Base-by-base conservation (phyloP, 805 yeast genomes). In the Pichia occidentalis region DNA sequence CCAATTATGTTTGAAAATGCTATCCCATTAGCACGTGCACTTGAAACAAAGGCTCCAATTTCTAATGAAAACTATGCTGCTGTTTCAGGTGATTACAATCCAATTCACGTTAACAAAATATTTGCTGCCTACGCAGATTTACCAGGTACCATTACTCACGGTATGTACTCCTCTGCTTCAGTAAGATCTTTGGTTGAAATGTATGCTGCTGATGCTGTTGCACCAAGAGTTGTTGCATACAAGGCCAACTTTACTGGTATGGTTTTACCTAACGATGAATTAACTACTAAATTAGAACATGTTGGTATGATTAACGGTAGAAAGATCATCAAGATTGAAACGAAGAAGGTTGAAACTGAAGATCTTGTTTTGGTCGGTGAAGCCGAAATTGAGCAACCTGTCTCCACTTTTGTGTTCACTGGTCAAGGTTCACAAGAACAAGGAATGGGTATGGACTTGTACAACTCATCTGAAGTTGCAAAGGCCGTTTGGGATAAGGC, bases 381-480 rank as follows among this genome's bases (percentile, higher is more conserved):
- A 69, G 99, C 99, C 40, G 98, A 92, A 70, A 88, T 94, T 56
- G 97, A 92, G 54, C 99, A 92, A 69, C 98, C 99, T 24, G 83
- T 81, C 37, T 85, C 97, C 30, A 83, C 98, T 16, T 92, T 85
- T 61, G 95, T 92, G 42, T 92, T 94, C 69, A 92, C 99, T 49
- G 99, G 98, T 60, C 99, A 92, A 73, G 99, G 99, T 64, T 90
- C 98, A 44, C 99, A 92, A 68, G 98, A 94, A 65, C 98, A 94
- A 71, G 97, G 97, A 62, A 92, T 92, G 99, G 98, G 99, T 73
- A 92, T 92, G 99, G 98, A 92, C 64, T 75, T 92, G 60, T 92
- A 92, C 65, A 80, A 79, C 49, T 73, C 83, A 29, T 84, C 95
- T 35, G 87, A 77, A 22, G 96, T 92, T 61, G 98, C 99, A 37